Conservation (phyloP, 2,329 filamentous ascomycete genomes). For the Stachybotrys chlorohalonatus region DNA sequence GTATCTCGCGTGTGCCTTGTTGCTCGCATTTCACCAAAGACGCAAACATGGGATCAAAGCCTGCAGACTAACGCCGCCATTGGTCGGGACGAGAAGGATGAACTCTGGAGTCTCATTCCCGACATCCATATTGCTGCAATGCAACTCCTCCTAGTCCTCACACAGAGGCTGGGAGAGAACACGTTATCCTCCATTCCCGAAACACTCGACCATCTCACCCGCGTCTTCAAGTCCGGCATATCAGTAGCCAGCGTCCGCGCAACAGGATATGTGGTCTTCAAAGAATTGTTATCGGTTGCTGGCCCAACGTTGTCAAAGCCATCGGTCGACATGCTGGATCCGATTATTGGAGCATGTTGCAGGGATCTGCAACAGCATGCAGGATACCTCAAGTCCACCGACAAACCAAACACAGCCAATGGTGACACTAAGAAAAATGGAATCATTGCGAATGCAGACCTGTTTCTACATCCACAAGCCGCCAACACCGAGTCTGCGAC, state of each 20-base stretch:
- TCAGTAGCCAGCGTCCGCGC: constrained; percentile 45
- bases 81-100: constrained; percentile 71
- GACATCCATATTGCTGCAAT: constrained; percentile 66
- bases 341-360: constrained; percentile 61
- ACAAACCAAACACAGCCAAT: constrained; percentile 19
- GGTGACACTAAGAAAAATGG: constrained; percentile 28
- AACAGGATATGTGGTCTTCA: constrained; percentile 50
- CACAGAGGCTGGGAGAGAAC: constrained; percentile 47
- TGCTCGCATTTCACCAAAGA: constrained; percentile 38
- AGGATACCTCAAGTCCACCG: constrained; percentile 33
- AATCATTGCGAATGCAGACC: constrained; percentile 56
- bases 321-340: constrained; percentile 52
- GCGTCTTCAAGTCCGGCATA: constrained; percentile 56
- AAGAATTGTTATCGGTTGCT: constrained; percentile 47
- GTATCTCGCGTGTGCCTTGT: constrained; percentile 62
- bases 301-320: constrained; percentile 61
- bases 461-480: constrained; percentile 47
- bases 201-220: constrained; percentile 61
- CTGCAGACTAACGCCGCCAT: constrained; percentile 64
- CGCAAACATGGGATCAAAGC: constrained; percentile 36
- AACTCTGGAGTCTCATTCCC: constrained; percentile 65
- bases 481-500: constrained; percentile 19
- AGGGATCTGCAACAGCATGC: constrained; percentile 56
- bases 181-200: constrained; percentile 52
- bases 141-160: constrained; percentile 47